Evolutionary conservation across 257 asterid genomes (phyloP), one percentile per base, ranked within the genome.

Genomic region (Solanum chiquidenum): DNA sequence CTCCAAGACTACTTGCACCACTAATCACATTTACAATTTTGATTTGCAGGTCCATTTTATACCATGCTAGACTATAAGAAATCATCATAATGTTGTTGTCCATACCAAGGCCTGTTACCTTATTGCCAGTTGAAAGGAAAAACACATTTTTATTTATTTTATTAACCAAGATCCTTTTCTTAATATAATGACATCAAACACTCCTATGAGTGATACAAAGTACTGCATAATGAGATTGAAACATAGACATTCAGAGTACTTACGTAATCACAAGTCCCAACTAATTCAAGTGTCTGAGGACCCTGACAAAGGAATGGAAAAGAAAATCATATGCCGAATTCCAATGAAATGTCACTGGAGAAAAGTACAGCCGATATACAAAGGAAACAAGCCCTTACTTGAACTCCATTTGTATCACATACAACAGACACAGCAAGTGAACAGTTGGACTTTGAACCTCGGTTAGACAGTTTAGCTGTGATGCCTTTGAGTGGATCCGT

Each of bases 351-450:
- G 83, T 25, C 85, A 49, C 25, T 49, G 8, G 20, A 76, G 83
- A 20, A 44, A 88, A 74, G 62, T 55, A 49, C 14, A 23, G 42
- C 33, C 13, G 37, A 52, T 88, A 68, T 88, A 49, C 88, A 58
- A 27, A 42, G 64, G 87, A 77, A 89, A 69, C 58, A 89, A 86
- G 52, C 46, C 66, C 98, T 69, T 92, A 95, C 98, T 89, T 93
- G 92, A 87, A 93, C 87, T 89, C 93, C 95, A 86, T 92, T 91
- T 86, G 94, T 87, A 91, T 95, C 93, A 88, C 99, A 97, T 82
- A 92, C 87, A 68, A 97, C 94, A 68, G 98, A 93, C 42, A 97
- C 98, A 80, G 94, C 91, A 87, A 97, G 94, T 52, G 99, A 97
- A 89, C 99, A 97, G 89, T 95, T 95, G 86, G 38, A 87, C 88